phyloP scores from a whole-genome alignment of 176 grass and related monocot species.

The Cymbopogon citratus region DNA sequence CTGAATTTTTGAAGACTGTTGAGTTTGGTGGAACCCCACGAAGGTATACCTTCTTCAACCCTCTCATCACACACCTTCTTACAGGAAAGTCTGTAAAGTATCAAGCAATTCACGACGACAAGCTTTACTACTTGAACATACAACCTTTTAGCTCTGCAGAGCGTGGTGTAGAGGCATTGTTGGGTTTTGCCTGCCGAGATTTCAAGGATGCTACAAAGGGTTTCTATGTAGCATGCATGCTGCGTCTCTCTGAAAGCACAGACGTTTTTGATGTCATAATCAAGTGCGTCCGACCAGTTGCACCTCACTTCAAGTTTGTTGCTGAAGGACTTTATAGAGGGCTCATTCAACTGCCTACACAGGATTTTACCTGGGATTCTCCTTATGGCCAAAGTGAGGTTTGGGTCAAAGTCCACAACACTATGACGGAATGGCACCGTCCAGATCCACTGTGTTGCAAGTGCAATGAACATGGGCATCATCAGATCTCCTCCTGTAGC shows the following conservation, averaged over 20 bases:
- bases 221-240: background rate
- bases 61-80: constrained; percentile 16
- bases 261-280: constrained; percentile 6
- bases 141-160: background rate
- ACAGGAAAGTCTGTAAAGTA: constrained; percentile 4
- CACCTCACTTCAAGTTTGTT: background rate
- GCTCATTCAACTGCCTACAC: background rate
- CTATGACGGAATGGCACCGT: background rate
- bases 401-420: background rate
- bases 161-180: constrained; percentile 10
- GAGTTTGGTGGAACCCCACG: background rate
- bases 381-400: background rate
- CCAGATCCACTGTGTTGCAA: constrained; percentile 25
- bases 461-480: background rate
- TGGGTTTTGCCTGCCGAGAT: background rate
- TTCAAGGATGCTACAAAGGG: background rate
- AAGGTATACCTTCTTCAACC: constrained; percentile 2
- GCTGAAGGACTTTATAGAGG: background rate
- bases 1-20: background rate
- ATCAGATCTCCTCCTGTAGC: background rate
- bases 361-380: constrained; percentile 5
- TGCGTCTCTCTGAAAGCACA: constrained; percentile 14
- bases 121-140: background rate
- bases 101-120: background rate
- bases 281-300: background rate